Evolutionary conservation across 2,329 filamentous ascomycete genomes (phyloP), one percentile per base, ranked within the genome.

Genomic region (Sarocladium strictum): DNA sequence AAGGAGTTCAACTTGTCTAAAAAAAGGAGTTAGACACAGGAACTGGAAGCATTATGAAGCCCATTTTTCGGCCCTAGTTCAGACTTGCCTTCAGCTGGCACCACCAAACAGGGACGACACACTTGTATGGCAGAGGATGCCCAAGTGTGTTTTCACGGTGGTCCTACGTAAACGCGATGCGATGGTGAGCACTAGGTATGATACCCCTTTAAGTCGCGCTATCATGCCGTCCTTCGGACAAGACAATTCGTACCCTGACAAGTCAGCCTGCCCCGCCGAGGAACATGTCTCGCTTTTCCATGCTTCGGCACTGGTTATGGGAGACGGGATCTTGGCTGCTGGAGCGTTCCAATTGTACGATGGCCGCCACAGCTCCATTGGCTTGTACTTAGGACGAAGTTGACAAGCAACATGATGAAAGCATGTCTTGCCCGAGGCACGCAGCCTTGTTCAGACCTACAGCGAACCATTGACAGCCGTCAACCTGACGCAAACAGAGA

Each of bases 191-290:
- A 12, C 21, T 17, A 45, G 11, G 40, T 27, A 5, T 19, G 6
- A 12, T 21, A 12, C 27, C 47, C 27, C 19, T 35, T 51, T 51
- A 19, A 12, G n/a, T 23, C n/a, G 47, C 29, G 47, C 27, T 47
- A n/a, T n/a, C 11, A 35, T 51, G 47, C 14, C 29, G 24, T 35
- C 15, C 6, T 49, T 27, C 43, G 23, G 43, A 24, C 43, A 19
- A 49, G 43, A 49, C 43, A 32, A 29, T 49, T 24, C 43, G 43
- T 49, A 32, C 17, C 17, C 43, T 49, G 43, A 49, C 43, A 27
- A 27, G 43, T 49, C 26, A 27, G 43, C 43, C 26, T 49, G 43
- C 23, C 43, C 43, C 23, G 43, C 23, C 17, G 26, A 49, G 43
- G 43, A 49, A 32, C 26, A 32, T 51, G 47, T 47, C 43, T 47